These are phyloP conservation scores for Hordeum marinum DNA, from an alignment of 176 grass and related monocot genomes.

Conservation along the genomic window DNA sequence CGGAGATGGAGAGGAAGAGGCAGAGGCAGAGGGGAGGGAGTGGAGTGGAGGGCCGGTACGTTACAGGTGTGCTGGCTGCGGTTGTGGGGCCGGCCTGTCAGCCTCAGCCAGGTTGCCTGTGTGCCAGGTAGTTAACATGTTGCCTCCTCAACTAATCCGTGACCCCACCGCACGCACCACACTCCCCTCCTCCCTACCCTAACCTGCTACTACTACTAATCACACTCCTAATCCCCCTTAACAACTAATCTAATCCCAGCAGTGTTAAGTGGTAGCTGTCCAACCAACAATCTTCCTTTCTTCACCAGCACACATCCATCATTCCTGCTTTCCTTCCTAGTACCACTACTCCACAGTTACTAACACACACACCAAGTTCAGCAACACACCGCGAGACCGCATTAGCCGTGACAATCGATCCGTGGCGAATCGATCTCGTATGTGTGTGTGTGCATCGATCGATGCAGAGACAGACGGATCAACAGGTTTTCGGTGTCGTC, in stretches of 20 bases:
- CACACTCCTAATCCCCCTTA: no score
- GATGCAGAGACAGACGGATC: no score
- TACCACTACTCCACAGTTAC: background rate
- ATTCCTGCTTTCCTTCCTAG: background rate
- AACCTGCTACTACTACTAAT: slow-evolving; percentile 14
- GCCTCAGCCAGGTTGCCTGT: background rate
- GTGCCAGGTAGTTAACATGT: slow-evolving; percentile 25
- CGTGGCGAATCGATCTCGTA: no score
- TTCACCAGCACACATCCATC: background rate
- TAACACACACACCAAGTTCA: background rate
- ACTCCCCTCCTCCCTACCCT: background rate
- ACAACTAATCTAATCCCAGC: no score
- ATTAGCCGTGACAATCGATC: no score
- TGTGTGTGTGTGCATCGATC: no score
- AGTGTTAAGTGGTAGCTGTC: background rate
- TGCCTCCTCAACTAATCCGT: background rate
- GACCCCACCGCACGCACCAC: slow-evolving; percentile 35
- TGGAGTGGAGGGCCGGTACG: slow-evolving; percentile 2
- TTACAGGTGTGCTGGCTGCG: background rate
- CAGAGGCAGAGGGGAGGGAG: background rate
- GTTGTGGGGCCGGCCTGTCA: background rate
- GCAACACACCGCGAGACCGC: background rate
- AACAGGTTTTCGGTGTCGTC: no score
- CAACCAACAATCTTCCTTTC: background rate
- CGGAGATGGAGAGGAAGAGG: background rate